Evolutionary conservation across 2,329 filamentous ascomycete species (phyloP).

Genomic region (Sodiomyces alkalinus): DNA sequence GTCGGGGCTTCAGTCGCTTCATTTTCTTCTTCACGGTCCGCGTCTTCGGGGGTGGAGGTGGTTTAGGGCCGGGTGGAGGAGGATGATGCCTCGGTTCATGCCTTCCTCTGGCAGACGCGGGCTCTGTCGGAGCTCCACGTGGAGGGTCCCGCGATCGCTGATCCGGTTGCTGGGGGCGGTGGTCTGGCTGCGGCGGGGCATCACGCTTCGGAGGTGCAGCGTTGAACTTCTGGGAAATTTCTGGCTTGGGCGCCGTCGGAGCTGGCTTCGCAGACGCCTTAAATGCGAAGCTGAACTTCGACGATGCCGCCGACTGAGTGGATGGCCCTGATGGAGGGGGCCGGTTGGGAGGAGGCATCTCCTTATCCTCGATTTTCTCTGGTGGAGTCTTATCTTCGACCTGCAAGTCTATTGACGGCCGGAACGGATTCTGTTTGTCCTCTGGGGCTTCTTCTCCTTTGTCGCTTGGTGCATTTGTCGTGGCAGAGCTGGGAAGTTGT

Average conservation of each 20-base stretch:
- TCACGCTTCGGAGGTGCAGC: conserved; percentile 38
- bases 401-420: conserved; percentile 48
- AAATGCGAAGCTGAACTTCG: conserved; percentile 88
- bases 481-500: conserved; percentile 9
- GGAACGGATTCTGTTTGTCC: conserved; percentile 45
- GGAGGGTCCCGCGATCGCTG: conserved; percentile 30
- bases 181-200: conserved; percentile 16
- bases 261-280: conserved; percentile 54
- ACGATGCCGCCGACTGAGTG: conserved; percentile 28
- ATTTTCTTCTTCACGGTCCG: conserved; percentile 53
- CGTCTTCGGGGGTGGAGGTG: conserved; percentile 28
- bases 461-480: conserved; percentile 8
- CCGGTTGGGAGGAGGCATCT: conserved; percentile 39
- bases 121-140: conserved; percentile 35
- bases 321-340: conserved; percentile 38
- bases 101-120: conserved; percentile 30
- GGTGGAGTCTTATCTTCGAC: conserved; percentile 39
- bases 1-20: conserved; percentile 56
- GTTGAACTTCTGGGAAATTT: conserved; percentile 56
- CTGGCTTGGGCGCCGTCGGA: conserved; percentile 42
- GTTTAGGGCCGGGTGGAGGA: conserved; percentile 17
- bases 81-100: conserved; percentile 16
- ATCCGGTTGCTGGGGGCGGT: conserved; percentile 11
- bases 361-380: conserved; percentile 26
- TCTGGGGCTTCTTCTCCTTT: conserved; percentile 21